Base-by-base conservation (phyloP, 139 green algal genomes). In the Zygnema circumcarinatum region DNA sequence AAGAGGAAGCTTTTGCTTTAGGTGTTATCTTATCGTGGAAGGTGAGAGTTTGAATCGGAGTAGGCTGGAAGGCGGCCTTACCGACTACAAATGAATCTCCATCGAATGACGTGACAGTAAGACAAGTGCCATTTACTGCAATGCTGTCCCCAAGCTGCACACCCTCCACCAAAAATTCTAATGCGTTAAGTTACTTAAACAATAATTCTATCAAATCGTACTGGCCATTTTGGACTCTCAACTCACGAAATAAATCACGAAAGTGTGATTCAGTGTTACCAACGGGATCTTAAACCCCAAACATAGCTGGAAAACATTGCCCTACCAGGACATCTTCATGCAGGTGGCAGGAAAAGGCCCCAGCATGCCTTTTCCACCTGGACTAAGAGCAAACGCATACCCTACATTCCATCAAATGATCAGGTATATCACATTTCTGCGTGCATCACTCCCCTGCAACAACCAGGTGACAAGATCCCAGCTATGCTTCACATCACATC, bases 131-230 rank as follows among this genome's bases (percentile, higher is more conserved):
- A 38, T 90, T 90, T 7, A 90, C 86, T 78, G 86, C 86, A 22
- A 90, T 90, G 79, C 86, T 90, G 81, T 90, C 86, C 1, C 86
- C 86, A 74, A 90, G 54, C 79, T 90, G 79, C 53, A 75, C 29
- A 67, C 31, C 76, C 16, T 79, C 20, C 25, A 72, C 25, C 25
- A 29, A 72, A 72, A 72, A 29, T 33, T 72, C 29, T 72, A 25
- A 25, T 72, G 25, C 54, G 29, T 33, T 33, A 72, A 33, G 54
- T 33, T 33, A 29, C 25, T 33, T 25, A 72, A 72, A 72, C 25
- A 72, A 72, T 72, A 29, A 29, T 25, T 25, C 54, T 33, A 29
- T 33, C 25, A 72, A 72, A 72, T 25, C 25, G 29, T 72, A 72
- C 25, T 72, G 25, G 29, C 25, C 29, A 33, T 33, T 29, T 29